Evolutionary conservation across 2,329 filamentous ascomycete species (phyloP).

Genomic region (Coniochaeta sp.): DNA sequence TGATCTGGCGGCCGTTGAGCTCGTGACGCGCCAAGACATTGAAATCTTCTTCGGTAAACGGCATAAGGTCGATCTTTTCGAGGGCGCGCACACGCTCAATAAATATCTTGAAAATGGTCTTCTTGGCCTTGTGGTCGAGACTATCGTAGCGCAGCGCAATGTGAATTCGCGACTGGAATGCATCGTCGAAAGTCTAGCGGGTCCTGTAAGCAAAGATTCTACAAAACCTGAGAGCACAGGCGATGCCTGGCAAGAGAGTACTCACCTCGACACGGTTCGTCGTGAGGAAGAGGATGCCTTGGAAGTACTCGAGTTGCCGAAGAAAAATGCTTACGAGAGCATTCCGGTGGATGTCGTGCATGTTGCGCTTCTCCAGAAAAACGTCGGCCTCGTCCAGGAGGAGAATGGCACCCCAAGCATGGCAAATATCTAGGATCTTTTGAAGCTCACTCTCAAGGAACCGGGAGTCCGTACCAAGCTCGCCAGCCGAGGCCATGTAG

Average conservation of each 20-base stretch:
- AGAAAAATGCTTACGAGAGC: constrained; percentile 83
- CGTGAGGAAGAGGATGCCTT: constrained; percentile 83
- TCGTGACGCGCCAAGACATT: constrained; percentile 59
- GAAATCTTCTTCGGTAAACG: constrained; percentile 61
- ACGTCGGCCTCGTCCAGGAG: constrained; percentile 82
- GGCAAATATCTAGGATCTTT: constrained; percentile 78
- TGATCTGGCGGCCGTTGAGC: constrained; percentile 64
- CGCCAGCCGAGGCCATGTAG: constrained; percentile 76
- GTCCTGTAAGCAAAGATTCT: no score
- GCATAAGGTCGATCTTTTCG: constrained; percentile 52
- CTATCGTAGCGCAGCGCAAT: constrained; percentile 76
- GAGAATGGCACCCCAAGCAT: constrained; percentile 78
- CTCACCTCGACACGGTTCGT: constrained; percentile 71
- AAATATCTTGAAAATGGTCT: constrained; percentile 78
- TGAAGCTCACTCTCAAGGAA: constrained; percentile 70
- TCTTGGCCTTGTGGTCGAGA: constrained; percentile 64
- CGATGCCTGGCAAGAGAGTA: no score
- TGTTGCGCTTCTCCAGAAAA: constrained; percentile 75
- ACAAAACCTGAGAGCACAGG: no score
- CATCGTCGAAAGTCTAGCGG: constrained; percentile 61
- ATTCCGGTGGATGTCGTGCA: constrained; percentile 79
- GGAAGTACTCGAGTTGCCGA: constrained; percentile 82
- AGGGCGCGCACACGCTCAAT: constrained; percentile 63
- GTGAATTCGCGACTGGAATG: constrained; percentile 83
- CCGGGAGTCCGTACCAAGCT: constrained; percentile 71